Evolutionary conservation across 2,329 filamentous ascomycete genomes (phyloP).

Genomic region (Westerdykella ornata): DNA sequence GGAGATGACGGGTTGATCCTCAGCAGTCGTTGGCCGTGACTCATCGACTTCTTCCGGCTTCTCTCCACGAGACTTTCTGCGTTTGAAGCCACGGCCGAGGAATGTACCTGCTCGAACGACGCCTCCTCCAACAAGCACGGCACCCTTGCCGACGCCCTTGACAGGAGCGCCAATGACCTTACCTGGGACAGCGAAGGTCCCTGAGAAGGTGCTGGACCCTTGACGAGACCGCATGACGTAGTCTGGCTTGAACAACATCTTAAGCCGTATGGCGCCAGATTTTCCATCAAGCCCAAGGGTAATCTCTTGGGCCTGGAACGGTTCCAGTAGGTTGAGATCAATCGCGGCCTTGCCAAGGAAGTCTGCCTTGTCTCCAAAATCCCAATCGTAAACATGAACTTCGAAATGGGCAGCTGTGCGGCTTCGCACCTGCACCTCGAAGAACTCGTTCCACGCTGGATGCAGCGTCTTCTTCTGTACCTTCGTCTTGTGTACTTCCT

Average conservation of each 20-base stretch:
- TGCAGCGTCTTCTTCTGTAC: constrained; percentile 93
- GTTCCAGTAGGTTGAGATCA: constrained; percentile 71
- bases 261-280: constrained; percentile 73
- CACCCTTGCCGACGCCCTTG: constrained; percentile 79
- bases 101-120: constrained; percentile 89
- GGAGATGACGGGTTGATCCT: constrained; percentile 23
- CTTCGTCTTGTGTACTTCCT: constrained; percentile 92
- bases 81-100: constrained; percentile 74
- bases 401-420: constrained; percentile 78
- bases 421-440: constrained; percentile 75
- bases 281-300: constrained; percentile 76
- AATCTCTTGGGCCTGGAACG: constrained; percentile 73
- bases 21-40: constrained; percentile 34
- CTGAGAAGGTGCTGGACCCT: constrained; percentile 86
- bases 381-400: constrained; percentile 86
- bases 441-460: constrained; percentile 93
- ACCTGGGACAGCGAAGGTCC: constrained; percentile 78
- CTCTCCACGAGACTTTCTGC: constrained; percentile 55
- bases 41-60: constrained; percentile 36
- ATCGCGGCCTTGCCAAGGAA: constrained; percentile 73
- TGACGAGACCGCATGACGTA: constrained; percentile 83
- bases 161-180: constrained; percentile 94
- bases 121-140: constrained; percentile 63
- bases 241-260: constrained; percentile 84
- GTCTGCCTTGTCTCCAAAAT: constrained; percentile 92